phyloP scores from a whole-genome alignment of 1,284 basidiomycete genomes.

The Pyrrhoderma lamaoense region DNA sequence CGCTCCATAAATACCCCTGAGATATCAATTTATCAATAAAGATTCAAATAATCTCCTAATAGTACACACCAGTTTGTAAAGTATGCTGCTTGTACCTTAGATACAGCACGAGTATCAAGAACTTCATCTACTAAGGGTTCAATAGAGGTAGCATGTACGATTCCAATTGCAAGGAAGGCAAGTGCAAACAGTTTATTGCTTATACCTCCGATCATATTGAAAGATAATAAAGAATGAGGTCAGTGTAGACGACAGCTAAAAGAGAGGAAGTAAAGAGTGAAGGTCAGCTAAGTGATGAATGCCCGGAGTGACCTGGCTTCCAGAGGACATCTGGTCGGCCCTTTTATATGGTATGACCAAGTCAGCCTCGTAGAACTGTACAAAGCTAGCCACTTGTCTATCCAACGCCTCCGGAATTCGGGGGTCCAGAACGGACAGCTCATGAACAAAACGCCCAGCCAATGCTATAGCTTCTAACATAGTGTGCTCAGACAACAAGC shows the following conservation, averaged over 20 bases:
- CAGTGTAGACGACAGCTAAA: too few species aligned
- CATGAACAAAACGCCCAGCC: not conserved
- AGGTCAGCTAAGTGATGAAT: too few species aligned
- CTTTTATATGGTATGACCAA: too few species aligned
- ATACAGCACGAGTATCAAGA: constrained; percentile 40
- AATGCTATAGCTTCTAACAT: not conserved
- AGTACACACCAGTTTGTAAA: constrained; percentile 53
- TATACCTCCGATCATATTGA: not conserved
- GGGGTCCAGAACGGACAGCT: not conserved
- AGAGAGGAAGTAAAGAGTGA: too few species aligned
- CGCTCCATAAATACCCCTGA: constrained; percentile 74
- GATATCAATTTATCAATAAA: constrained; percentile 21
- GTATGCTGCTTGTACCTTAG: constrained; percentile 52
- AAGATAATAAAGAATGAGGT: not conserved
- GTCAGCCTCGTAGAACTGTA: too few species aligned
- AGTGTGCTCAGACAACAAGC: too few species aligned
- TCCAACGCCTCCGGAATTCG: too few species aligned
- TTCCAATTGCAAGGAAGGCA: constrained; percentile 1
- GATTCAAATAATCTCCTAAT: not conserved
- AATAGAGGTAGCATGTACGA: constrained; percentile 1
- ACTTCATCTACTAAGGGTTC: constrained; percentile 26
- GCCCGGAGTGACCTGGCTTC: too few species aligned
- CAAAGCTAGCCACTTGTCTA: too few species aligned
- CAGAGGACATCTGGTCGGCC: too few species aligned
- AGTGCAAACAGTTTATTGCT: constrained; percentile 1